phyloP scores from a whole-genome alignment of 768 basidiomycete species.

The Gloeophyllum trabeum region DNA sequence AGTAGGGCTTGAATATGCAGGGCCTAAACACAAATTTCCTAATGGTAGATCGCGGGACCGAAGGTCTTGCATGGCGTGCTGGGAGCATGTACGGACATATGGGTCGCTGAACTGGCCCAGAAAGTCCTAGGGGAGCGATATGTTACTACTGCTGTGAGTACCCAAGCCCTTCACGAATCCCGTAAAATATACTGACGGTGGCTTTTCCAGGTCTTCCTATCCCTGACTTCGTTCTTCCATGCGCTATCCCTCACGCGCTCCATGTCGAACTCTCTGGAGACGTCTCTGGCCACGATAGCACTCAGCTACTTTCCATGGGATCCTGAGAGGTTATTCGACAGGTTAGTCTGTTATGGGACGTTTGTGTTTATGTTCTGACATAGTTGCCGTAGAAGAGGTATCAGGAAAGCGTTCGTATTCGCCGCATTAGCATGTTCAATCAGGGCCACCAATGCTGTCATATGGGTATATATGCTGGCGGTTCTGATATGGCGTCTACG shows the following conservation, averaged over 20 bases:
- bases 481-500: conserved; percentile 46
- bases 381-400: conserved; percentile 14
- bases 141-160: conserved; percentile 51
- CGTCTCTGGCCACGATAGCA: conserved; percentile 71
- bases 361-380: no score
- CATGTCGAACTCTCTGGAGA: conserved; percentile 89
- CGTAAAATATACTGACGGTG: neutral
- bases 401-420: conserved; percentile 32
- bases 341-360: conserved; percentile 8
- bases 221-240: conserved; percentile 83
- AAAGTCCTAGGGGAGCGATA: conserved; percentile 47
- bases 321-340: conserved; percentile 1
- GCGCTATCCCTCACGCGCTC: conserved; percentile 76
- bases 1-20: no score
- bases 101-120: conserved; percentile 49
- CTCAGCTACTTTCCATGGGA: conserved; percentile 73
- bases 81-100: conserved; percentile 75
- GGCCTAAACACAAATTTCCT: conserved; percentile 2
- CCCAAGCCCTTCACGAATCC: neutral
- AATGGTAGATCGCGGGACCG: conserved; percentile 58
- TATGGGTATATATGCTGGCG: conserved; percentile 69
- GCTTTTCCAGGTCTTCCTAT: conserved; percentile 68
- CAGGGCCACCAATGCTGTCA: conserved; percentile 80
- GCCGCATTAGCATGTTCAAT: conserved; percentile 74
- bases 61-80: conserved; percentile 64